phyloP scores from a whole-genome alignment of 2,329 filamentous ascomycete species.

The Alternaria triticina region DNA sequence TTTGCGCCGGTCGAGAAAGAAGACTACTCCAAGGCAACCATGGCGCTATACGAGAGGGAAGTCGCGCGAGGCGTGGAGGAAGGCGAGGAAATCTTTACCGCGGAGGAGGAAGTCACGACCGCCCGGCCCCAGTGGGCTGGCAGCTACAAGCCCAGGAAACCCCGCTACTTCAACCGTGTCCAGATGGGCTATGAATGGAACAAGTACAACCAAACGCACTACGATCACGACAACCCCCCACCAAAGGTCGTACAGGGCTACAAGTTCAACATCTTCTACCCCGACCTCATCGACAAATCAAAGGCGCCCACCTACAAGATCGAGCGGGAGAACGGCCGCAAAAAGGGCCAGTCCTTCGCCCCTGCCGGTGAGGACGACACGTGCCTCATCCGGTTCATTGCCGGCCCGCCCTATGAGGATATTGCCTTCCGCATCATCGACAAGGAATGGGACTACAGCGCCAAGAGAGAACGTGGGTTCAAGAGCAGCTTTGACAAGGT shows the following conservation, averaged over 20 bases:
- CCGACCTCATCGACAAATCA: constrained; percentile 91
- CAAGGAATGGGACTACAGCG: constrained; percentile 98
- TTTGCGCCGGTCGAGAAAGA: constrained; percentile 74
- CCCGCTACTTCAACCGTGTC: constrained; percentile 95
- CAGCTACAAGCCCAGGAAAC: constrained; percentile 88
- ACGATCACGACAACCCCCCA: constrained; percentile 96
- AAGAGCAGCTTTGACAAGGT: constrained; percentile 98
- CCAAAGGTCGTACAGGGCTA: constrained; percentile 98
- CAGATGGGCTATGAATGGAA: constrained; percentile 99
- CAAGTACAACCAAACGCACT: constrained; percentile 99
- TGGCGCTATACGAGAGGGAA: constrained; percentile 89
- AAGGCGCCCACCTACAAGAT: constrained; percentile 97
- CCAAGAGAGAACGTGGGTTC: constrained; percentile 92
- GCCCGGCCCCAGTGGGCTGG: constrained; percentile 78
- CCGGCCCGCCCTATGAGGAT: constrained; percentile 94
- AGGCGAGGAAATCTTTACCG: constrained; percentile 93
- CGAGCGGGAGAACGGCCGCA: constrained; percentile 87
- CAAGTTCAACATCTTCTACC: constrained; percentile 99
- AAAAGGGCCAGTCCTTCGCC: constrained; percentile 88
- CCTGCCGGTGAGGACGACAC: constrained; percentile 96
- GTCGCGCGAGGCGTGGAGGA: constrained; percentile 89
- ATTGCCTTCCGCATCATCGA: constrained; percentile 97
- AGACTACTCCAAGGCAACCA: constrained; percentile 85
- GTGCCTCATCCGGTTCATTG: constrained; percentile 93
- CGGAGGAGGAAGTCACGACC: constrained; percentile 78